Percentiles rank a stretch among this genome's conserved stretches.
These are phyloP conservation scores for Blastobotrys aristatus DNA, from an alignment of 1,139 yeast species.

Conservation along the genomic window DNA sequence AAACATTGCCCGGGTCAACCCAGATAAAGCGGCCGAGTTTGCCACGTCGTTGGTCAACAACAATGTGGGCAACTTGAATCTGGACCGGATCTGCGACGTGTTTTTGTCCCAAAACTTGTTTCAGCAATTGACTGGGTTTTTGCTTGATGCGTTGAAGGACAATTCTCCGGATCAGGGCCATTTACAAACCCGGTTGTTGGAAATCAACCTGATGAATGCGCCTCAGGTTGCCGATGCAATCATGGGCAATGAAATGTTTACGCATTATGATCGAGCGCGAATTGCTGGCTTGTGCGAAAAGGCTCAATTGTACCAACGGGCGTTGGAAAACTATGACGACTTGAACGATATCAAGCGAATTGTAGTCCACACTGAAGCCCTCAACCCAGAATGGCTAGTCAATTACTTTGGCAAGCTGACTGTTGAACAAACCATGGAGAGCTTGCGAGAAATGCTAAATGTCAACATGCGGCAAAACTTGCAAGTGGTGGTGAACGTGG, in stretches of 20 bases:
- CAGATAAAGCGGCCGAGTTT: constrained; percentile 98
- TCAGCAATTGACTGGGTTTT: constrained; percentile 98
- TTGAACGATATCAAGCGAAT: constrained; percentile 94
- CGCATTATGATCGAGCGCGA: constrained; percentile 90
- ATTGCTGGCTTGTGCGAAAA: constrained; percentile 91
- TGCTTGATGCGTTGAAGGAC: constrained; percentile 90
- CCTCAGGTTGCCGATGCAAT: constrained; percentile 99
- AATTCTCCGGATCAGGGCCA: constrained; percentile 95
- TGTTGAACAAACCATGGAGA: constrained; percentile 87
- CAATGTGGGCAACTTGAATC: constrained; percentile 59
- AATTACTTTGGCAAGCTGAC: constrained; percentile 89
- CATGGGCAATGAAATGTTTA: constrained; percentile 90
- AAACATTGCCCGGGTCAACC: constrained; percentile 83
- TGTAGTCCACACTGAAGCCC: constrained; percentile 75
- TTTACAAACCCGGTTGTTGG: constrained; percentile 89
- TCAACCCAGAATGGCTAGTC: constrained; percentile 93
- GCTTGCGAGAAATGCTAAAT: constrained; percentile 80
- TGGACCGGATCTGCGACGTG: constrained; percentile 86
- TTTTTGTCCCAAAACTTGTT: constrained; percentile 91
- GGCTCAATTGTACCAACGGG: constrained; percentile 90
- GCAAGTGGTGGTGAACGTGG: constrained; percentile 93
- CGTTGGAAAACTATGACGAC: constrained; percentile 92
- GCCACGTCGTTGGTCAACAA: constrained; percentile 77
- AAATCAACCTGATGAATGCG: constrained; percentile 88
- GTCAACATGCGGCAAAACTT: constrained; percentile 80